Base-by-base conservation (phyloP, 1,139 yeast species). In the Suhomyces chickasaworum region DNA sequence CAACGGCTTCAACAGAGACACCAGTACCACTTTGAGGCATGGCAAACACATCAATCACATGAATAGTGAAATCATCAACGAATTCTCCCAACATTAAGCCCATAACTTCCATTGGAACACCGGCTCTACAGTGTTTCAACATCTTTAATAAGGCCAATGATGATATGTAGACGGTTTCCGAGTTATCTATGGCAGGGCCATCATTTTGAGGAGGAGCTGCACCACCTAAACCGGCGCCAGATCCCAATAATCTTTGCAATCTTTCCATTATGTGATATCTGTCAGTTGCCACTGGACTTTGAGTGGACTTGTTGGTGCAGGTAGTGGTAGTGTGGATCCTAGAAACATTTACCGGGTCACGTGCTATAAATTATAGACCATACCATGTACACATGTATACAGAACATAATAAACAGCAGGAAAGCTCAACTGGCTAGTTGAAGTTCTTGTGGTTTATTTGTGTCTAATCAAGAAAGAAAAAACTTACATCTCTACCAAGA, bases 91-190 rank as follows among this genome's bases (percentile, higher is more conserved):
- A 80, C 99, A 95, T 95, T 55, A 95, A 78, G 3, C 99, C 99
- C 99, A 95, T 95, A 42, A 95, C 99, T 73, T 95, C 99, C 99
- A 95, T 95, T 15, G 99, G 99, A 46, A 95, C 99, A 63, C 99
- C 99, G 1, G 99, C 98, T 61, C 98, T 80, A 39, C 99, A 98
- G 64, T 93, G 99, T 68, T 91, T 93, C 63, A 93, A 81, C 99
- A 93, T 93, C 69, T 95, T 95, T 53, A 95, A 77, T 49, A 95
- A 74, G 2, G 99, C 99, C 59, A 95, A 78, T 32, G 98, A 90
- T 31, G 99, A 93, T 49, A 95, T 90, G 69, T 93, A 90, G 8
- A 93, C 97, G 1, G 98, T 91, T 70, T 93, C 99, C 30, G 96
- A 86, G 60, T 93, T 91, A 68, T 93, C 99, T 48, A 91, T 89